Conservation (phyloP, 2,329 filamentous ascomycete genomes). For the Tolypocladium tropicale region DNA sequence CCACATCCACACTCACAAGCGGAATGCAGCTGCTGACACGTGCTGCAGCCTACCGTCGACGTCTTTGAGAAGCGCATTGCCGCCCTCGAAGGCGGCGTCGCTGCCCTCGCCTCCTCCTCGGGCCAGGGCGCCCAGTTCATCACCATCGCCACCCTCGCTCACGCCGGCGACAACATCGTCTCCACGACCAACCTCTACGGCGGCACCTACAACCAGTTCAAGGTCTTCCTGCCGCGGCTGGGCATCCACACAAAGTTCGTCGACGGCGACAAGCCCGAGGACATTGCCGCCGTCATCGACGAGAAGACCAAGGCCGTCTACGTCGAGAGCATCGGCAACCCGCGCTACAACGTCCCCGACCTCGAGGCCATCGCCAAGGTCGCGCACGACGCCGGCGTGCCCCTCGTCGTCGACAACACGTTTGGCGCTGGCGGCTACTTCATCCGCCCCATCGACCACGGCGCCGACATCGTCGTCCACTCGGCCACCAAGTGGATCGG, state of each 20-base stretch:
- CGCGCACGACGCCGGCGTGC: slow-evolving; percentile 59
- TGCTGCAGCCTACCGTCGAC: slow-evolving; percentile 69
- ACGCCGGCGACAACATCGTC: slow-evolving; percentile 86
- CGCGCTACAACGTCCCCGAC: slow-evolving; percentile 85
- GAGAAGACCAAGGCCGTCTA: slow-evolving; percentile 90
- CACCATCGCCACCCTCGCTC: slow-evolving; percentile 72
- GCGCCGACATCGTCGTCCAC: slow-evolving; percentile 89
- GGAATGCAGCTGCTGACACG: not conserved
- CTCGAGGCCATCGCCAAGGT: slow-evolving; percentile 77
- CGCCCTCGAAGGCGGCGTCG: slow-evolving; percentile 87
- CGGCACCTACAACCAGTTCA: slow-evolving; percentile 95
- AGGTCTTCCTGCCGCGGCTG: slow-evolving; percentile 77
- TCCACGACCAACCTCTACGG: slow-evolving; percentile 87
- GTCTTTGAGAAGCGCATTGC: slow-evolving; percentile 95
- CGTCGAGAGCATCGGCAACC: slow-evolving; percentile 88
- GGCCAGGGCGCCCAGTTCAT: slow-evolving; percentile 92
- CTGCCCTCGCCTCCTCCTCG: slow-evolving; percentile 73
- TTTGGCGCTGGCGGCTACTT: slow-evolving; percentile 92
- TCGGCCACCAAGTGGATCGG: slow-evolving; percentile 97
- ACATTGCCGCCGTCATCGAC: slow-evolving; percentile 75
- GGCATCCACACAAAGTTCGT: slow-evolving; percentile 86
- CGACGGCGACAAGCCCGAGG: slow-evolving; percentile 66
- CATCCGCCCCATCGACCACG: slow-evolving; percentile 75
- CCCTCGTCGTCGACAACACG: slow-evolving; percentile 76
- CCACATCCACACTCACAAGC: not conserved